phyloP scores from a whole-genome alignment of 768 basidiomycete species.

The Tephrocybe sp. region DNA sequence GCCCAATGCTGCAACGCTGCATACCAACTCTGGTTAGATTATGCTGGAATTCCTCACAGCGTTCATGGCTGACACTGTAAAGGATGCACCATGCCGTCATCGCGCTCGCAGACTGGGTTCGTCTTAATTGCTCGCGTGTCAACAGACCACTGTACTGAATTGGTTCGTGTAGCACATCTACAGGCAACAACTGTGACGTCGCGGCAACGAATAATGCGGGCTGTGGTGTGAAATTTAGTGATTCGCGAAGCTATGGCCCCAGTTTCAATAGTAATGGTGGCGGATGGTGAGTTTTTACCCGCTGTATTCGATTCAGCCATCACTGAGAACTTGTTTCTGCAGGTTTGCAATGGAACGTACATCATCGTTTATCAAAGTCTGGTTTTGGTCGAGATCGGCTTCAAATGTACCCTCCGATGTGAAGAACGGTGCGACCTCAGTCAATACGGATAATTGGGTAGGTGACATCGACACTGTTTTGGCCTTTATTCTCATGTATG shows the following conservation, averaged over 20 bases:
- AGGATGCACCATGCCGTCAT: constrained; percentile 55
- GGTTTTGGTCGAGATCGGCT: constrained; percentile 63
- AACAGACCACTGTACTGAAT: not conserved
- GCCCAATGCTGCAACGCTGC: constrained; percentile 37
- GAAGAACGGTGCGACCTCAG: constrained; percentile 31
- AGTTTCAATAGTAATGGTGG: constrained; percentile 58
- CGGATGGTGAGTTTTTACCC: constrained; percentile 45
- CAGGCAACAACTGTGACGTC: constrained; percentile 47
- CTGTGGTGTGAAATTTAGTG: constrained; percentile 47
- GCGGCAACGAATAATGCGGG: constrained; percentile 49
- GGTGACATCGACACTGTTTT: constrained; percentile 6
- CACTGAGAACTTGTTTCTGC: not conserved
- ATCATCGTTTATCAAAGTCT: constrained; percentile 55
- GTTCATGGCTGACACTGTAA: constrained; percentile 22
- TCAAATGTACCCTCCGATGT: constrained; percentile 46
- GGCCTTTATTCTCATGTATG: not conserved
- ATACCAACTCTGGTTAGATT: constrained; percentile 36
- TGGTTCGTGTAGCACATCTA: constrained; percentile 28
- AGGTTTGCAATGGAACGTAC: constrained; percentile 69
- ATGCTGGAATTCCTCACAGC: constrained; percentile 51
- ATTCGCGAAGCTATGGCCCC: constrained; percentile 51
- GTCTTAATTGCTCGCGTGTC: not conserved
- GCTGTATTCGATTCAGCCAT: not conserved
- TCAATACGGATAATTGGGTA: constrained; percentile 57
- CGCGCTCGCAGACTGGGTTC: constrained; percentile 46